These are phyloP conservation scores for Pisolithus thermaeus DNA, from an alignment of 1,284 basidiomycete species.

Conservation along the genomic window DNA sequence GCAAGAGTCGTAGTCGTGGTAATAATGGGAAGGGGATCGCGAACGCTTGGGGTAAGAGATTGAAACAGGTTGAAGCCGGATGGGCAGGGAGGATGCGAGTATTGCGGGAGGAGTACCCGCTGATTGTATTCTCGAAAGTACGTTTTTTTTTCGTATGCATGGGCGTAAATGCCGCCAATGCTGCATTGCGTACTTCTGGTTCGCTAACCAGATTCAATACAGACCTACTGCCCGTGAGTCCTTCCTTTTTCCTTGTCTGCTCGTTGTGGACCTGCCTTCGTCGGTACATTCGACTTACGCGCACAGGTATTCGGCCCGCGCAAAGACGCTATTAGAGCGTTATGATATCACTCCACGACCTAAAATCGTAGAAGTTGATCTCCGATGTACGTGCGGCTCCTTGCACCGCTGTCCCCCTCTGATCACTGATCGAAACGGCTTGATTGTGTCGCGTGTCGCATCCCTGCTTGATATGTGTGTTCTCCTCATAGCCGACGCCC, in stretches of 20 bases:
- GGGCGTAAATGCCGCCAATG: background rate
- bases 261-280: background rate
- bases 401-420: background rate
- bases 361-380: constrained; percentile 69
- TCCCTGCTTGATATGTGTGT: no score
- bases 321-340: constrained; percentile 60
- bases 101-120: constrained; percentile 50
- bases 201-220: background rate
- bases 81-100: constrained; percentile 44
- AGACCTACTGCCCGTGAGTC: constrained; percentile 69
- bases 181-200: background rate
- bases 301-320: constrained; percentile 57
- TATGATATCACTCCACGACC: constrained; percentile 68
- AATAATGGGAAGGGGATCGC: background rate
- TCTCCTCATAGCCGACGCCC: constrained; percentile 46
- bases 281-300: background rate
- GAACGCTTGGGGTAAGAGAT: constrained; percentile 14
- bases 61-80: constrained; percentile 31
- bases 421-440: background rate
- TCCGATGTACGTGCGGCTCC: constrained; percentile 44
- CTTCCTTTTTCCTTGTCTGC: background rate
- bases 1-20: background rate
- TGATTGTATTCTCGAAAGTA: constrained; percentile 80
- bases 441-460: no score
- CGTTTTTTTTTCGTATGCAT: constrained; percentile 8